Conservation (phyloP, 805 yeast genomes). For the Wickerhamiella australiensis region DNA sequence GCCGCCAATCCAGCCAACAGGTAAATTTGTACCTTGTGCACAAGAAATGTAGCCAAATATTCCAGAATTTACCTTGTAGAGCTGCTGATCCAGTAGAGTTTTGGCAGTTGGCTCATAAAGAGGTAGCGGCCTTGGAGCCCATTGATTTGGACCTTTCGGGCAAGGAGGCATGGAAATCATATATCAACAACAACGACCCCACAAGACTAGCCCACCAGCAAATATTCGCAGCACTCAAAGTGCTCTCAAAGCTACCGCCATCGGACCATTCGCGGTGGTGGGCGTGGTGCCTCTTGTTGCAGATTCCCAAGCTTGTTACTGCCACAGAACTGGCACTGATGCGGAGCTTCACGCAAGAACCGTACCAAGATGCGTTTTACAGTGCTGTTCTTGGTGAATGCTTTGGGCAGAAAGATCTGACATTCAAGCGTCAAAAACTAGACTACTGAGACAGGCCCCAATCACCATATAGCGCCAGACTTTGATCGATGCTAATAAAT, state of each 20-base stretch:
- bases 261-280: constrained; percentile 23
- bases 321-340: constrained; percentile 33
- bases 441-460: background rate
- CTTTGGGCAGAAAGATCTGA: constrained; percentile 21
- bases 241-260: constrained; percentile 36
- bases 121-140: background rate
- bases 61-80: background rate
- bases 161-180: constrained; percentile 33
- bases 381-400: constrained; percentile 14
- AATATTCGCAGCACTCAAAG: constrained; percentile 31
- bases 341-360: constrained; percentile 23
- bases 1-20: background rate
- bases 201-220: constrained; percentile 32
- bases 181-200: constrained; percentile 27
- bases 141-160: background rate
- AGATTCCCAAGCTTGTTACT: constrained; percentile 31
- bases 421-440: background rate
- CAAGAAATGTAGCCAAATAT: background rate
- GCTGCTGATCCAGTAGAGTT: background rate
- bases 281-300: constrained; percentile 33
- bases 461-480: too few relatives aligned
- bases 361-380: constrained; percentile 7
- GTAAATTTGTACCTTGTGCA: background rate
- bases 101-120: background rate
- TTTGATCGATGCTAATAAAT: too few relatives aligned